phyloP scores from a whole-genome alignment of 2,329 filamentous ascomycete species.

The Clarireedia sp. region DNA sequence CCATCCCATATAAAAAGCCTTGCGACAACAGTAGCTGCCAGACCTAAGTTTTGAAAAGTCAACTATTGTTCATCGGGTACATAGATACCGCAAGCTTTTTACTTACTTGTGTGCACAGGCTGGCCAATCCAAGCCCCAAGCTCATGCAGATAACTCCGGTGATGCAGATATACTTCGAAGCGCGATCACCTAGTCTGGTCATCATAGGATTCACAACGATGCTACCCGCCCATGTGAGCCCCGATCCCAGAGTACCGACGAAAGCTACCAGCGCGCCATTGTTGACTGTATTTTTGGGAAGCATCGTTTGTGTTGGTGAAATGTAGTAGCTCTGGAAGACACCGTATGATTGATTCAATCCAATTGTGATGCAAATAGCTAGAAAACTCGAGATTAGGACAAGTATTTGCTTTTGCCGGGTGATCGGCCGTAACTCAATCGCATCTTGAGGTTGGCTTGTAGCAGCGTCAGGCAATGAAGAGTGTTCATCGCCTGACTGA shows the following conservation, averaged over 20 bases:
- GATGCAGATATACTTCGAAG: conserved; percentile 33
- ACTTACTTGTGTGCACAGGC: conserved; percentile 24
- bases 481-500: conserved; percentile 19
- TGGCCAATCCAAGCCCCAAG: conserved; percentile 37
- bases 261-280: conserved; percentile 40
- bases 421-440: conserved; percentile 33
- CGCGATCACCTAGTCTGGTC: conserved; percentile 34
- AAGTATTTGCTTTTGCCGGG: conserved; percentile 32
- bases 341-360: conserved; percentile 42
- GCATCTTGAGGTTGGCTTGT: conserved; percentile 15
- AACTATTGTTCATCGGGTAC: not conserved
- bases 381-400: conserved; percentile 38
- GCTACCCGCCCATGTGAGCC: conserved; percentile 43
- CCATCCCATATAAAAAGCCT: conserved; percentile 39
- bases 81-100: not conserved
- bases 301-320: conserved; percentile 34
- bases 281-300: conserved; percentile 28
- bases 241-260: conserved; percentile 40
- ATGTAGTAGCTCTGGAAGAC: conserved; percentile 44
- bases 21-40: conserved; percentile 39
- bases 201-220: conserved; percentile 42
- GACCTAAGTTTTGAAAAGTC: conserved; percentile 23
- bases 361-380: conserved; percentile 39
- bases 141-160: conserved; percentile 36
- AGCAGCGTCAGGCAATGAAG: not conserved